Base-by-base conservation (phyloP, 768 basidiomycete species). In the Lentinula guzmanii region DNA sequence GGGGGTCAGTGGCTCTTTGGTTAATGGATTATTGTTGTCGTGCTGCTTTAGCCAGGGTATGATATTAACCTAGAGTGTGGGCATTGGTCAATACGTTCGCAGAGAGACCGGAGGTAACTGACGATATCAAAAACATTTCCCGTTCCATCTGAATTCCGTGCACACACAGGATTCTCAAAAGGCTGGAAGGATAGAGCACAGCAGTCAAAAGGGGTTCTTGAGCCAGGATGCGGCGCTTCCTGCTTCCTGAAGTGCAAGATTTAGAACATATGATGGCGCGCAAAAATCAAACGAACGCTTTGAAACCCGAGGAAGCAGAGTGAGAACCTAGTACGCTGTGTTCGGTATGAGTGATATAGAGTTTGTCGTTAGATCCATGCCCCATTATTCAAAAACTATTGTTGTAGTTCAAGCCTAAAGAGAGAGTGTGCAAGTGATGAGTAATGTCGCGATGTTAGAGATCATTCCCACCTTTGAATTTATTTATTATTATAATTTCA, bases 181-280 rank as follows among this genome's bases (percentile, higher is more conserved):
- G 89, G 91, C 68, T 95, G 93, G 64, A 94, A 90, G 8, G 93
- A 93, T 37, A 97, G 82, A 0, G 93, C 86, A 65, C 95, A 98
- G 64, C 89, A 96, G 75, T 97, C 95, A 68, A 92, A 94, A 33
- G 92, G 91, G 0, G 89, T 91, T 48, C 78, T 76, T 42, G 82
- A 77, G 64, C 79, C 84, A 41, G 86, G 83, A 69, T 86, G 85
- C 0, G 84, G 82, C 41, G 82, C 86, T 70, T 90, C 84, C 31
- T 77, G 77, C 70, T 91, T 91, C 54, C 89, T 91, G 66, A 31
- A n/a, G 35, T 13, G 37, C 15, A 39, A 2, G n/a, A 10, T 54
- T 9, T 21, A 13, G 18, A 35, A 54, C 21, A 16, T 57, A 63
- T 16, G 51, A 10, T 64, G 58, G 48, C 58, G 60, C 39, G 56